Base-by-base conservation (phyloP, 163 green algal genomes). In the Volvox carteri region DNA sequence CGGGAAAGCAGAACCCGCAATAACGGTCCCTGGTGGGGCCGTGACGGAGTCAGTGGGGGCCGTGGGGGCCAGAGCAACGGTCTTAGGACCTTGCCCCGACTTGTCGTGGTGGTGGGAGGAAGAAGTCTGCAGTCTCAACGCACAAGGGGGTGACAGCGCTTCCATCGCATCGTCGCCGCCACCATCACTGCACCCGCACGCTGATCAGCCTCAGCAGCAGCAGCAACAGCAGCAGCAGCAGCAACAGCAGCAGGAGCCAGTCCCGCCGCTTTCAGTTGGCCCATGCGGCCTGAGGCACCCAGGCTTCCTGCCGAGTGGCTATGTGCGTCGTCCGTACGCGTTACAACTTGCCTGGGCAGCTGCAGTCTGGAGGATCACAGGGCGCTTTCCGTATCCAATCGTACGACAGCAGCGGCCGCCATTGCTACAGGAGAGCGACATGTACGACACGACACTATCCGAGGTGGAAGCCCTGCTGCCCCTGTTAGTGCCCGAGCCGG, bases 301-400 rank as follows among this genome's bases (percentile, higher is more conserved):
- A 0, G 81, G 81, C 2, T 79, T 48, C 23, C 21, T 30, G 2
- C 81, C 42, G 0, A 23, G 9, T 11, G 81, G 81, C 33, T 72
- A 46, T 46, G 44, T 87, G 35, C 81, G 81, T 23, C 65, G 81
- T 0, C 81, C 81, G 25, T 73, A 52, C 37, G 65, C 46, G 4
- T 3, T 60, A 18, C 81, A 87, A 46, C 35, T 80, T 8, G 65
- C 81, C 25, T 87, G 81, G 81, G 81, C 81, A 2, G 81, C 46
- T 2, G 65, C 81, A 3, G 65, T 48, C 28, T 87, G 81, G 81
- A 62, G 81, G 2, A 12, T 60, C 25, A 80, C 33, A 2, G 81
- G 81, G 0, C 1, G 21, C 7, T 80, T 80, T 46, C 81, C 81
- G 33, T 87, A 87, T 48, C 65, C 81, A 0, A 16, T 50, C 0